Evolutionary conservation across 257 asterid genomes (phyloP), one percentile per base, ranked within the genome.

Genomic region (Solanum sejunctum): DNA sequence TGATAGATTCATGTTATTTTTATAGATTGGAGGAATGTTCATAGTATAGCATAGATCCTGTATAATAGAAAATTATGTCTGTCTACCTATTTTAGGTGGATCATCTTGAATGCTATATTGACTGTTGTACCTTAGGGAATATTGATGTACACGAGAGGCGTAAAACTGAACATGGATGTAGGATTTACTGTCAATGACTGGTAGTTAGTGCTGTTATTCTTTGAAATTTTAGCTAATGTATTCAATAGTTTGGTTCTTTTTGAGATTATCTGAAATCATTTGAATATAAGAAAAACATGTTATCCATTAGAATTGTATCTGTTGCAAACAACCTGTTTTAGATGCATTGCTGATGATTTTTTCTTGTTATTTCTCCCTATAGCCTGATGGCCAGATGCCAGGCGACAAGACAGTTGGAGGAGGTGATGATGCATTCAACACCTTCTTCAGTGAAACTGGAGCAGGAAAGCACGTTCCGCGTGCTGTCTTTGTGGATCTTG

Each of bases 361-460:
- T 77, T 23, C 8, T 9, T 75, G 82, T 51, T 47, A 8, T 49
- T 9, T 56, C 11, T 67, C 51, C 36, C 60, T 20, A 43, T 15
- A 86, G 85, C 57, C 86, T 78, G 88, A 86, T 86, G 86, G 88
- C 57, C 86, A 86, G 58, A 86, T 86, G 88, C 88, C 88, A 7
- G 54, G 86, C 8, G 88, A 83, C 88, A 86, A 64, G 78, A 83
- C 86, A 12, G 57, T 86, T 36, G 86, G 88, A 75, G 84, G 86
- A 64, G 85, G 84, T 15, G 84, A 86, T 56, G 88, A 86, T 67
- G 88, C 88, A 23, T 86, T 86, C 86, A 86, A 86, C 75, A 86
- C 88, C 77, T 86, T 86, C 85, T 86, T 86, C 82, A 83, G 86
- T n/a, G 88, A 86, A 78, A 86, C 88, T 13, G 84, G 86, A 55